These are phyloP conservation scores for Candida xyloterini DNA, from an alignment of 805 yeast genomes.

Conservation along the genomic window DNA sequence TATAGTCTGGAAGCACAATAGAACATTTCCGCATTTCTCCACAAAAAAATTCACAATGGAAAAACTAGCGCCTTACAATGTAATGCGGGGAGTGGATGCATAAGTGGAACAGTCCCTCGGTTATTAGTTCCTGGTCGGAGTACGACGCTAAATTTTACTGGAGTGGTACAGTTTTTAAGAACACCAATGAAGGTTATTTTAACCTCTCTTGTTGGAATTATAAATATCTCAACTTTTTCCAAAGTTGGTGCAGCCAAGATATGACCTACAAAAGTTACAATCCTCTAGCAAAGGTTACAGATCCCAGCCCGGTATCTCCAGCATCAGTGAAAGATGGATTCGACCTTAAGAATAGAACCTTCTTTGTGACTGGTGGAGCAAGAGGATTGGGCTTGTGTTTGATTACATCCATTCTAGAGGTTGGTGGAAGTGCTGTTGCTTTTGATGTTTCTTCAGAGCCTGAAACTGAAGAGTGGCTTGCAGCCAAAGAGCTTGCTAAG, in stretches of 20 bases:
- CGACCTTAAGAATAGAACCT: constrained; percentile 13
- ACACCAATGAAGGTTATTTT: too few species aligned
- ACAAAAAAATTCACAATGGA: not conserved
- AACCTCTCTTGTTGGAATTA: not conserved
- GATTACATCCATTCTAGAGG: constrained; percentile 14
- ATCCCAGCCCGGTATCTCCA: constrained; percentile 18
- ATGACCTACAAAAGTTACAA: constrained; percentile 12
- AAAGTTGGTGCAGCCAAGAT: not conserved
- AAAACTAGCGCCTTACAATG: not conserved
- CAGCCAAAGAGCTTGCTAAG: constrained; percentile 12
- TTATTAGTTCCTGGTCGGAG: too few species aligned
- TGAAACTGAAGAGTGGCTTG: constrained; percentile 13
- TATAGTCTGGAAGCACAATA: not conserved
- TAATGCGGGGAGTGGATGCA: not conserved
- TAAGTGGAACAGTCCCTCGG: too few species aligned
- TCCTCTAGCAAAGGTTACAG: constrained; percentile 12
- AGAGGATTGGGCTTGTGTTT: constrained; percentile 17
- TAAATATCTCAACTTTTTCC: not conserved
- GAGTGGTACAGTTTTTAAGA: too few species aligned
- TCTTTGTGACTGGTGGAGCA: constrained; percentile 21
- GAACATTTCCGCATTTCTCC: not conserved
- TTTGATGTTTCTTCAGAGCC: constrained; percentile 15
- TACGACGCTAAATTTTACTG: not conserved
- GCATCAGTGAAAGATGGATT: constrained; percentile 14
- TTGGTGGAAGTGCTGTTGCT: constrained; percentile 16